phyloP scores from a whole-genome alignment of 768 basidiomycete genomes.

The Melanogaster broomeanus region DNA sequence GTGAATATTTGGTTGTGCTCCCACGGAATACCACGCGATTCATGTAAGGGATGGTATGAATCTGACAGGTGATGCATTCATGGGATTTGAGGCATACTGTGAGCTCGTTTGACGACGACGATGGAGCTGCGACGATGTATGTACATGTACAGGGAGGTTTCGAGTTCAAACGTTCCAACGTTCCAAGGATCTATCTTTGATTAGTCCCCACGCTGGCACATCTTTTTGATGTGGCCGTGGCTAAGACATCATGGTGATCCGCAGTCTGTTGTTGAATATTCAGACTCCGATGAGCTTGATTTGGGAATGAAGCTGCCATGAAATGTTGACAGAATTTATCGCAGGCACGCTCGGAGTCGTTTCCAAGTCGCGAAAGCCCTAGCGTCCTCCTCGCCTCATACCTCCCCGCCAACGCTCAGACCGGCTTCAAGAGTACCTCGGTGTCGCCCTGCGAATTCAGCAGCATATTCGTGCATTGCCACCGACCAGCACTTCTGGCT shows the following conservation, averaged over 20 bases:
- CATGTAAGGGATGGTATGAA: background rate
- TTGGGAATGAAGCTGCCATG: constrained; percentile 8
- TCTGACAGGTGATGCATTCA: background rate
- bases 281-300: constrained; percentile 29
- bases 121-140: too few species aligned
- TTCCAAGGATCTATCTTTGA: background rate
- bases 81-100: background rate
- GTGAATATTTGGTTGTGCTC: constrained; percentile 9
- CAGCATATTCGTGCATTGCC: constrained; percentile 1
- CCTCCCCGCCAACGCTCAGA: constrained; percentile 6
- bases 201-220: too few species aligned
- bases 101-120: background rate
- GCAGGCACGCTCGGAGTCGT: background rate
- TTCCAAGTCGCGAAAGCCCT: background rate
- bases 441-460: constrained; percentile 12
- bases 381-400: constrained; percentile 10
- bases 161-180: too few species aligned
- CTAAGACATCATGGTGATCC: too few species aligned
- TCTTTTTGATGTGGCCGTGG: too few species aligned
- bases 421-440: background rate
- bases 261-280: constrained; percentile 20
- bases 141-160: too few species aligned
- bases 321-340: constrained; percentile 4
- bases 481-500: constrained; percentile 10
- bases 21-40: background rate